Percentiles rank a stretch among this genome's conserved stretches.
phyloP scores from a whole-genome alignment of 176 grass and related monocot species.

The Microstegium vimineum region DNA sequence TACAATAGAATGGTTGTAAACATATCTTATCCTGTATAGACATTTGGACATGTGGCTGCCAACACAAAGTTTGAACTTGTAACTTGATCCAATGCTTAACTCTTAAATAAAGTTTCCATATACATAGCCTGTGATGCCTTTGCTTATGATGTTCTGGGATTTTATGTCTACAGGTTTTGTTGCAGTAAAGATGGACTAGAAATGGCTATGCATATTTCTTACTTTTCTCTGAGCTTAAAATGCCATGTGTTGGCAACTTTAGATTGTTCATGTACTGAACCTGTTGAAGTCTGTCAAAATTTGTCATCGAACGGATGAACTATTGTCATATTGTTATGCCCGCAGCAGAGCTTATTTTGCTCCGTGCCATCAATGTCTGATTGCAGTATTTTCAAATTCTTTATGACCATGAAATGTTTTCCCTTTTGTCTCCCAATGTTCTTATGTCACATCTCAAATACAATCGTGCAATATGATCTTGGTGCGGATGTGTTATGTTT shows the following conservation, averaged over 20 bases:
- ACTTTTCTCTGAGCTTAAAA: neutral
- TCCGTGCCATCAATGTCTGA: neutral
- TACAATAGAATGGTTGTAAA: neutral
- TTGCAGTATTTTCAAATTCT: neutral
- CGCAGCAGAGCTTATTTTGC: neutral
- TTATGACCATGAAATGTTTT: neutral
- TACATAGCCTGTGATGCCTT: neutral
- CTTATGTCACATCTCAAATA: neutral
- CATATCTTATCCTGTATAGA: neutral
- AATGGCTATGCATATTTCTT: slow-evolving; percentile 6
- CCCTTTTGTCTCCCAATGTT: neutral
- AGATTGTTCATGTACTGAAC: slow-evolving; percentile 35
- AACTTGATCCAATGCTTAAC: neutral
- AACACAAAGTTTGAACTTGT: neutral
- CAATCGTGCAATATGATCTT: neutral
- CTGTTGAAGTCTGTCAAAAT: slow-evolving; percentile 28
- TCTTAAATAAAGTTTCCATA: no score
- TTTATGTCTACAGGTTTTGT: slow-evolving; percentile 21
- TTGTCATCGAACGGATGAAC: slow-evolving; percentile 6
- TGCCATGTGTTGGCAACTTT: slow-evolving; percentile 17
- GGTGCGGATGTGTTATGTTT: neutral
- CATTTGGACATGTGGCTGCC: neutral
- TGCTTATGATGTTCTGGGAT: neutral
- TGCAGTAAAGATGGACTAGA: slow-evolving; percentile 10
- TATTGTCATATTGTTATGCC: slow-evolving; percentile 17